Evolutionary conservation across 768 basidiomycete genomes (phyloP), one percentile per base, ranked within the genome.

Genomic region (Psilocybe sp.): DNA sequence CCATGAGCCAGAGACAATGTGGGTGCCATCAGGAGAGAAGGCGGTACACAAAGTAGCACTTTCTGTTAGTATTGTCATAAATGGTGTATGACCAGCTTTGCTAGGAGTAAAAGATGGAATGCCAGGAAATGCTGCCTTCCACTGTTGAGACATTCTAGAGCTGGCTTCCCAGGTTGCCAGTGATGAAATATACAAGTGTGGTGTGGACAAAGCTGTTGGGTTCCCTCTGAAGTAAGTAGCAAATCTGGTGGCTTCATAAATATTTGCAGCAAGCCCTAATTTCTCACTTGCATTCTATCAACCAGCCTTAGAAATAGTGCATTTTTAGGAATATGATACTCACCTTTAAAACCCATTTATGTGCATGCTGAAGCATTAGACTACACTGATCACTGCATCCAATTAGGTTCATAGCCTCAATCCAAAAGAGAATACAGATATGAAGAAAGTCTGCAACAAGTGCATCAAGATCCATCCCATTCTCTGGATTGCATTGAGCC

Each of bases 321-420:
- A 11, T 34, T 41, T 14, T 5, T 5, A 32, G 36, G 36, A 41
- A n/a, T 32, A n/a, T 36, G n/a, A 43, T 42, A 18, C 23, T 28
- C 20, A 41, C 47, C 32, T 47, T 33, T 7, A 38, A 16, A 11
- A 58, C 38, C 47, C 57, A 59, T 20, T 54, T 1, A 32, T 13
- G 38, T 2, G 47, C 53, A 9, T 18, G 14, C 46, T 55, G 50
- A 52, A 62, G 57, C 56, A 60, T 61, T 1, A 48, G 33, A 48
- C 15, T 43, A 50, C 63, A 61, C n/a, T 36, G 47, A 23, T 16
- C 16, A 16, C 45, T 12, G 1, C 36, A 52, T 5, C 45, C 44
- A 4, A 64, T 49, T 11, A 65, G 55, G 44, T 63, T 63, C 64
- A 65, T 65, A 11, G 59, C 58, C 49, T 65, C 62, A 40, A 64